Conservation (phyloP, 2,329 filamentous ascomycete genomes). For the Albifimbria verrucaria region DNA sequence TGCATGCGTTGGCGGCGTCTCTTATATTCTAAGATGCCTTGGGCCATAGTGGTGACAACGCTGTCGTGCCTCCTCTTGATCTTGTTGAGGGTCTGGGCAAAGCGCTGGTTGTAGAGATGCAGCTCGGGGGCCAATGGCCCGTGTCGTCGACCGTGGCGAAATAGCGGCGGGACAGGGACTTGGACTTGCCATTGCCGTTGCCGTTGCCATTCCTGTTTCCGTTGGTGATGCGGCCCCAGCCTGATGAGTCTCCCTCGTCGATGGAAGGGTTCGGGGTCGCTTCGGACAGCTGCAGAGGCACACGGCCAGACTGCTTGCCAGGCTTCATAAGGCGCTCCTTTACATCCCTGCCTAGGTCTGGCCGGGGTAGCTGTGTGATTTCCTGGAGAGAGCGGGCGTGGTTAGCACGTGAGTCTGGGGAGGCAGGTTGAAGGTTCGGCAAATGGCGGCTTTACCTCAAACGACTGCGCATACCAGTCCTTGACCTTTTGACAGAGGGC, state of each 20-base stretch:
- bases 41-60: constrained; percentile 96
- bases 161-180: constrained; percentile 60
- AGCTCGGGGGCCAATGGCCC: constrained; percentile 92
- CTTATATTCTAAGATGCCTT: constrained; percentile 98
- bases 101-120: constrained; percentile 88
- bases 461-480: constrained; percentile 99
- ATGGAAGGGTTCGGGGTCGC: constrained; percentile 89
- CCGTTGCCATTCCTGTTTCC: constrained; percentile 39
- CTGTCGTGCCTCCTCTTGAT: constrained; percentile 97
- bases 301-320: constrained; percentile 51
- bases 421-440: constrained; percentile 1
- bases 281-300: constrained; percentile 69
- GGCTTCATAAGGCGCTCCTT: constrained; percentile 75
- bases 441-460: constrained; percentile 65
- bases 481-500: constrained; percentile 94
- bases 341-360: constrained; percentile 70
- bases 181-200: constrained; percentile 41
- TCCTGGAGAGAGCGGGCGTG: constrained; percentile 54
- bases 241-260: constrained; percentile 74
- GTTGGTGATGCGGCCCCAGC: constrained; percentile 44
- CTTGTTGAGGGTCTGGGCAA: constrained; percentile 81
- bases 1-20: constrained; percentile 94
- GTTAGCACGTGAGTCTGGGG: not conserved
- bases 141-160: constrained; percentile 89
- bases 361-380: constrained; percentile 82